Conservation (phyloP, 2,329 filamentous ascomycete species). For the Fonsecaea erecta region DNA sequence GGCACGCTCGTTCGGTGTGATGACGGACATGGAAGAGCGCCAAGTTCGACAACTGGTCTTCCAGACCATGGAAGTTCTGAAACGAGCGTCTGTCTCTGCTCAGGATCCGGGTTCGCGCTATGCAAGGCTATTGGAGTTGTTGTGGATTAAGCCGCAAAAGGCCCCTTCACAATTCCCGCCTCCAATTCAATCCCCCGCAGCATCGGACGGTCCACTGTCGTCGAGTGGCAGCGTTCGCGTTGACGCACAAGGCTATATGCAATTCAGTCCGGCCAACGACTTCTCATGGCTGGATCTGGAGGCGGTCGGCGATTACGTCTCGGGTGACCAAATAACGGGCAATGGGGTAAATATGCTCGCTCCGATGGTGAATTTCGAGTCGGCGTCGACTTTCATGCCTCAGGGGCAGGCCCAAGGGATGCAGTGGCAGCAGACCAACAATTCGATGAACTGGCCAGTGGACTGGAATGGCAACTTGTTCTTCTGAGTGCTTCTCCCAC, state of each 20-base stretch:
- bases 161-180: conserved; percentile 29
- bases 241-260: conserved; percentile 42
- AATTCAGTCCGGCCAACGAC: conserved; percentile 57
- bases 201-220: conserved; percentile 43
- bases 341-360: conserved; percentile 28
- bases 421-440: conserved; percentile 44
- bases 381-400: conserved; percentile 27
- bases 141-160: conserved; percentile 57
- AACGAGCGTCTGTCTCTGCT: conserved; percentile 61
- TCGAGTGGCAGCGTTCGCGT: conserved; percentile 35
- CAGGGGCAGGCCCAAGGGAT: conserved; percentile 27
- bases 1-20: conserved; percentile 63
- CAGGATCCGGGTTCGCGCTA: conserved; percentile 67
- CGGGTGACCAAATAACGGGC: conserved; percentile 45
- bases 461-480: conserved; percentile 43
- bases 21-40: conserved; percentile 60
- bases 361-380: conserved; percentile 31
- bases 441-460: conserved; percentile 43
- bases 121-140: conserved; percentile 62
- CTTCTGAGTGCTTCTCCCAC: conserved; percentile 34
- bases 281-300: conserved; percentile 67
- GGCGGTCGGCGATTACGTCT: conserved; percentile 63
- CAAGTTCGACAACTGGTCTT: conserved; percentile 63
- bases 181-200: conserved; percentile 36
- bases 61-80: conserved; percentile 63